Percentiles rank a stretch among this genome's conserved stretches.
phyloP scores from a whole-genome alignment of 148 eudicot genomes.

The Heliosperma pusillum region DNA sequence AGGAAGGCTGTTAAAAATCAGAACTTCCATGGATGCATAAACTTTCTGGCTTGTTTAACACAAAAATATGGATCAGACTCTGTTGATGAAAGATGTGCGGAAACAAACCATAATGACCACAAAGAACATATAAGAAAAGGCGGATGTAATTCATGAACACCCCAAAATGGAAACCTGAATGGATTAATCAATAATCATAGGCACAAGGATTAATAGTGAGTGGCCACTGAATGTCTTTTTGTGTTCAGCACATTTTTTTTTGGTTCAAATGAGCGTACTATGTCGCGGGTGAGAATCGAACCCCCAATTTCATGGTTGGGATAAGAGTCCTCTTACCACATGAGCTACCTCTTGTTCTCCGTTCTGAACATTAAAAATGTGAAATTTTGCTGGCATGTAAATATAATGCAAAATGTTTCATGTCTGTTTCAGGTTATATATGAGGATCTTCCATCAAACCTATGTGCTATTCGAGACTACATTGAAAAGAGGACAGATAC shows the following conservation, averaged over 20 bases:
- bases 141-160: not conserved
- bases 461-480: constrained; percentile 87
- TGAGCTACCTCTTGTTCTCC: too few relatives aligned
- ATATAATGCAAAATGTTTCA: not conserved
- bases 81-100: not conserved
- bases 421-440: constrained; percentile 62
- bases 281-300: too few relatives aligned
- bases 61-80: not conserved
- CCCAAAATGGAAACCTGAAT: not conserved
- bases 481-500: constrained; percentile 50
- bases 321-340: too few relatives aligned
- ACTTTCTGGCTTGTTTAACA: not conserved
- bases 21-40: not conserved
- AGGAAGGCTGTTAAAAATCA: not conserved
- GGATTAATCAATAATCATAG: not conserved
- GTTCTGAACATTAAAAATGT: too few relatives aligned
- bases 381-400: not conserved
- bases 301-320: too few relatives aligned
- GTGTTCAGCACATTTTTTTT: too few relatives aligned
- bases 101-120: not conserved
- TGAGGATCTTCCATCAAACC: constrained; percentile 96
- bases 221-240: too few relatives aligned
- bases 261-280: too few relatives aligned
- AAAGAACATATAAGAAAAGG: too few relatives aligned
- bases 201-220: not conserved